Evolutionary conservation across 495 filamentous ascomycete species (phyloP).

Genomic region (Lophium mytilinum): DNA sequence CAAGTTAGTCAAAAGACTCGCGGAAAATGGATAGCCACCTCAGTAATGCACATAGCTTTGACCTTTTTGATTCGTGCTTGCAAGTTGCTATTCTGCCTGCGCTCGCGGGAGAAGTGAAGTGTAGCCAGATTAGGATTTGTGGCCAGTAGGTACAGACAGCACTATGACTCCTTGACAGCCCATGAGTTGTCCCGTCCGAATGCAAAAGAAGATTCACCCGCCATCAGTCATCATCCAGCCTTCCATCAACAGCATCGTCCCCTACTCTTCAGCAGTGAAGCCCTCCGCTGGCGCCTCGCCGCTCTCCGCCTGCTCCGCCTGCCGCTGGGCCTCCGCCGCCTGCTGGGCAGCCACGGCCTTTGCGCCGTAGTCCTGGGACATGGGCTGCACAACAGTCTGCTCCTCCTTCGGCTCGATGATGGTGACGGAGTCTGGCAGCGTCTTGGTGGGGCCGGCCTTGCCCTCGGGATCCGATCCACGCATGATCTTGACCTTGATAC

Average conservation of each 20-base stretch:
- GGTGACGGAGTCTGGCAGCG: slow-evolving; percentile 94
- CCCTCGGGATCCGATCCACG: slow-evolving; percentile 98
- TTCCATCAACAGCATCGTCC: background rate
- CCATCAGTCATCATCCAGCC: background rate
- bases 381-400: slow-evolving; percentile 82
- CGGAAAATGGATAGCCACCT: no score
- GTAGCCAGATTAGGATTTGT: background rate
- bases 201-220: slow-evolving; percentile 19
- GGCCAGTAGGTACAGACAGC: slow-evolving; percentile 12
- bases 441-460: slow-evolving; percentile 94
- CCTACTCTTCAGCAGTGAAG: slow-evolving; percentile 14
- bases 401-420: slow-evolving; percentile 99
- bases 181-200: slow-evolving; percentile 22
- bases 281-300: slow-evolving; percentile 24
- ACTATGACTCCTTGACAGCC: slow-evolving; percentile 18
- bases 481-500: slow-evolving; percentile 99
- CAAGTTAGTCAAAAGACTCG: no score
- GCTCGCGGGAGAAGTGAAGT: background rate
- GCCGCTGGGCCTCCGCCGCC: slow-evolving; percentile 64
- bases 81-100: no score
- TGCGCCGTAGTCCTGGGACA: slow-evolving; percentile 95
- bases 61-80: no score
- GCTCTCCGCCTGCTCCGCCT: slow-evolving; percentile 47
- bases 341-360: slow-evolving; percentile 87
- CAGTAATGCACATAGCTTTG: no score